Evolutionary conservation across 164 flowering plant genomes (phyloP).

Genomic region (Vitis amurensis): DNA sequence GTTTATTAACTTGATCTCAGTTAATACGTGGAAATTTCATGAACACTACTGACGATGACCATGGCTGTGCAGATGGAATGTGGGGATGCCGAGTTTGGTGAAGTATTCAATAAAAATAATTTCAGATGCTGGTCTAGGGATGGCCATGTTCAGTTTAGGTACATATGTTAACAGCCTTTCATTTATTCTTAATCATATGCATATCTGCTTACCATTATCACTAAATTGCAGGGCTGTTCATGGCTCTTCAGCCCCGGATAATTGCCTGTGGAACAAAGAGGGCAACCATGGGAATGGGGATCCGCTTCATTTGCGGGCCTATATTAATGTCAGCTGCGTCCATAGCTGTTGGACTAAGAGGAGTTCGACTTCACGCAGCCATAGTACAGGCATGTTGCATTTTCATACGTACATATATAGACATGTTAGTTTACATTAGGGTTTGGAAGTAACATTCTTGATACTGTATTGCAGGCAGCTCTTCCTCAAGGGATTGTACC

Average conservation of each 20-base stretch:
- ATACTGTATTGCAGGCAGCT: constrained; percentile 43
- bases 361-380: constrained; percentile 46
- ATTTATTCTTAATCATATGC: background rate
- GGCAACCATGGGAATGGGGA: constrained; percentile 49
- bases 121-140: constrained; percentile 76
- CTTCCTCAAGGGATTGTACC: constrained; percentile 78
- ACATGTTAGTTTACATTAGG: too few species aligned
- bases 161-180: background rate
- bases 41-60: background rate
- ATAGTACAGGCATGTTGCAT: constrained; percentile 52
- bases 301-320: constrained; percentile 61
- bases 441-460: background rate
- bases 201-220: too few species aligned
- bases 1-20: background rate
- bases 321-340: constrained; percentile 61
- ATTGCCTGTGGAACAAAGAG: constrained; percentile 63
- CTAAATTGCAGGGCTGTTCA: constrained; percentile 57
- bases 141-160: constrained; percentile 82
- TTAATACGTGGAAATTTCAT: background rate
- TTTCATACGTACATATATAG: background rate
- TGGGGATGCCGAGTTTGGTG: constrained; percentile 60
- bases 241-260: constrained; percentile 67
- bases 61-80: constrained; percentile 45
- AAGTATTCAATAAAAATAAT: constrained; percentile 56
- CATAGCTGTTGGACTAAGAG: constrained; percentile 47